A percentile compares a stretch with the other conserved stretches of the same genome.
Evolutionary conservation across 495 filamentous ascomycete species (phyloP).

Genomic region (Penicillium paxilli): DNA sequence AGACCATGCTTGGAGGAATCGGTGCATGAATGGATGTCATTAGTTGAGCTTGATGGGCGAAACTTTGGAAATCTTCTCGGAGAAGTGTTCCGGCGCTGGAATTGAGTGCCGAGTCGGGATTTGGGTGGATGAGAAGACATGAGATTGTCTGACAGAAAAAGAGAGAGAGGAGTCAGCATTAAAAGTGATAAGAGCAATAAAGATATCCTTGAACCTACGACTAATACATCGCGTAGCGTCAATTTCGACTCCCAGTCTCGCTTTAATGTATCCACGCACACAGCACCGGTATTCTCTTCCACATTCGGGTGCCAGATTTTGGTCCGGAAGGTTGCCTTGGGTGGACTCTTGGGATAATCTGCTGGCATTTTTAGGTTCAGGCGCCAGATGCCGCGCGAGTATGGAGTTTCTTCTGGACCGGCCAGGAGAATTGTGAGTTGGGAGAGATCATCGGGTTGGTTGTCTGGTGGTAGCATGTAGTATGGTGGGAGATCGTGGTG

Average conservation of each 20-base stretch:
- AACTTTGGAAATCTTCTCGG: slow-evolving; percentile 62
- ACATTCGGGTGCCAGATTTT: slow-evolving; percentile 75
- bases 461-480: slow-evolving; percentile 58
- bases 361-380: slow-evolving; percentile 63
- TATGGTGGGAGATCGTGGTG: slow-evolving; percentile 63
- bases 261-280: slow-evolving; percentile 74
- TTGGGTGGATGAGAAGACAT: slow-evolving; percentile 72
- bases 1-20: slow-evolving; percentile 45
- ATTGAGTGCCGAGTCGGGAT: slow-evolving; percentile 71
- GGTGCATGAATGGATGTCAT: slow-evolving; percentile 69
- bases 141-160: slow-evolving; percentile 54
- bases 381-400: slow-evolving; percentile 58
- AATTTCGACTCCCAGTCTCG: slow-evolving; percentile 63
- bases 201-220: slow-evolving; percentile 46
- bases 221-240: slow-evolving; percentile 62
- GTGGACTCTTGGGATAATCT: slow-evolving; percentile 64
- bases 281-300: slow-evolving; percentile 62
- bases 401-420: slow-evolving; percentile 66
- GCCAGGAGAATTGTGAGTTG: slow-evolving; percentile 59
- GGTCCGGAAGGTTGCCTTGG: slow-evolving; percentile 67
- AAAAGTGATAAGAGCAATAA: too few relatives aligned
- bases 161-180: not conserved
- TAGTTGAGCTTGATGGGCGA: slow-evolving; percentile 59
- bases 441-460: slow-evolving; percentile 55
- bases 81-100: slow-evolving; percentile 61